Evolutionary conservation across 176 grass and related monocot species (phyloP), one percentile per base, ranked within the genome.

Genomic region (Triticum urartu): DNA sequence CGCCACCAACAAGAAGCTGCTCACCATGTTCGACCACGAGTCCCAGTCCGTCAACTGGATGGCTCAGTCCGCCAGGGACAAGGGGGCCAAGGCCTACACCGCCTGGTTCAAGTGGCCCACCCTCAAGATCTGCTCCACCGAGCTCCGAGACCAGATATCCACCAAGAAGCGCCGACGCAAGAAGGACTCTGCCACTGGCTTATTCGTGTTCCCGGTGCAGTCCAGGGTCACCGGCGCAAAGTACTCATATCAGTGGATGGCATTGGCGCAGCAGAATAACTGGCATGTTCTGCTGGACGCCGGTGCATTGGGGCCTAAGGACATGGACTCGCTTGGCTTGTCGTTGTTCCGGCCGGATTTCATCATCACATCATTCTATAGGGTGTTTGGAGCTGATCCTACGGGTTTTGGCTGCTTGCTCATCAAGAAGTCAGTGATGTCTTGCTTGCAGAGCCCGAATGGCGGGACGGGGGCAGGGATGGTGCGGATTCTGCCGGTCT

Each of bases 201-300:
- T 99, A 1, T 99, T 99, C 83, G 97, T 96, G 64, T 99, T 99
- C 80, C 97, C 97, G 9, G 97, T 96, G 73, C 97, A 99, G 30
- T 99, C 97, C 11, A 94, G 97, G 85, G 97, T 99, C 60, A 99
- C 97, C 12, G 97, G 97, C 2, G 89, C 97, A 0, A 99, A 99
- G 86, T 99, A 99, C 78, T 96, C 97, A 0, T 99, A 99, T 75
- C 97, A 99, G 77, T 99, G 94, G 94, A 99, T 99, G 97, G 97
- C 97, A 88, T 79, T 99, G 90, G 97, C 97, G 21, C 97, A 99
- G 80, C 97, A 99, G 94, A 99, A 96, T 64, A 92, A 94, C 80
- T 99, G 97, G 97, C 97, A 99, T 80, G 97, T 99, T 18, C 87
- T 99, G 79, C 89, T 99, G 9, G 97, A 99, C 79, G 97, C 97